These are phyloP conservation scores for Daldinia decipiens DNA, from an alignment of 495 filamentous ascomycete genomes.

Conservation along the genomic window DNA sequence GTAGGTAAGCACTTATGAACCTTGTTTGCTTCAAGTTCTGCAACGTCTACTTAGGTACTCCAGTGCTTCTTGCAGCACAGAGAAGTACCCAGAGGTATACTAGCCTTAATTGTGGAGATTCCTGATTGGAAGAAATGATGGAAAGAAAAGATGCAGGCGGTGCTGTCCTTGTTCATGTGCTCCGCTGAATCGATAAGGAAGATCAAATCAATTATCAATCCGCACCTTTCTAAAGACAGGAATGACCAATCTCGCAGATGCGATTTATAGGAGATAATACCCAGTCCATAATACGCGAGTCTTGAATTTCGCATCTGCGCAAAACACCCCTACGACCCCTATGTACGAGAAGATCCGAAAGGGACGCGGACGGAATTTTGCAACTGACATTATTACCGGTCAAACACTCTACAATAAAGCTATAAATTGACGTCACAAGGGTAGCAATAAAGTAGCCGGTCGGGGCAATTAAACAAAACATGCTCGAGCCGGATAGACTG, in stretches of 20 bases:
- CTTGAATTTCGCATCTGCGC: slow-evolving; percentile 29
- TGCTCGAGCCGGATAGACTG: slow-evolving; percentile 27
- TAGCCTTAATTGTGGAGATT: slow-evolving; percentile 41
- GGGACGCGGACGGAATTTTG: neutral
- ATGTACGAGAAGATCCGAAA: neutral
- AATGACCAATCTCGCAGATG: slow-evolving; percentile 1
- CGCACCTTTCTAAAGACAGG: neutral
- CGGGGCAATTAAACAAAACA: slow-evolving; percentile 29
- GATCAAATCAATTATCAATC: too few species aligned
- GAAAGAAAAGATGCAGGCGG: neutral
- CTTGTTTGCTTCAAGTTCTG: neutral
- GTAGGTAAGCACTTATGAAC: slow-evolving; percentile 2
- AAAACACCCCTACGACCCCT: too few species aligned
- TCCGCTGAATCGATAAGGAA: too few species aligned
- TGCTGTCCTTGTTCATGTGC: slow-evolving; percentile 20
- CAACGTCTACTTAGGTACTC: neutral
- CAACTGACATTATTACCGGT: neutral
- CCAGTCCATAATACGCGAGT: neutral
- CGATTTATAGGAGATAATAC: slow-evolving; percentile 4
- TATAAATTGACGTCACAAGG: slow-evolving; percentile 22
- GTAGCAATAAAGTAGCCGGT: slow-evolving; percentile 13
- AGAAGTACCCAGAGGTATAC: slow-evolving; percentile 5
- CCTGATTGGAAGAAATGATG: slow-evolving; percentile 15
- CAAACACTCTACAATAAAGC: neutral
- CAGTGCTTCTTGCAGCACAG: neutral